Evolutionary conservation across 192 early-diverging fungal species (phyloP).

Genomic region (Rhizophagus prolifer): DNA sequence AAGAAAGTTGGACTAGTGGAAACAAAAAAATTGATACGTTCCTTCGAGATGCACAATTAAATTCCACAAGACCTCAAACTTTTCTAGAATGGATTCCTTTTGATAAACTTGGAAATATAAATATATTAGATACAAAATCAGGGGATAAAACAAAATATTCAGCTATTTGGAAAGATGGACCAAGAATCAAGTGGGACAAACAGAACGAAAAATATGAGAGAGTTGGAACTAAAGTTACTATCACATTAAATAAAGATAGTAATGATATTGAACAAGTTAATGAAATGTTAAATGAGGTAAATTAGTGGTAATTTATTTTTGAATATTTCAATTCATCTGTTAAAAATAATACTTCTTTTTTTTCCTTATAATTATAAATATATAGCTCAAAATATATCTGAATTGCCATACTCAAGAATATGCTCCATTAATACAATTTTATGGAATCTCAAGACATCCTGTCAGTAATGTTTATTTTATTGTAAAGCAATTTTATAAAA

Average conservation of each 20-base stretch:
- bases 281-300: background rate
- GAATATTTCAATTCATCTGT: too few relatives aligned
- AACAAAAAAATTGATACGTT: background rate
- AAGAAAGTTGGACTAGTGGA: background rate
- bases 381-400: too few relatives aligned
- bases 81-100: slow-evolving; percentile 4
- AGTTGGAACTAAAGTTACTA: background rate
- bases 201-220: background rate
- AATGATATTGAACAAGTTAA: background rate
- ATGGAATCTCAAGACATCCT: background rate
- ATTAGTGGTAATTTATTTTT: too few relatives aligned
- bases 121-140: background rate
- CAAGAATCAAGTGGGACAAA: background rate
- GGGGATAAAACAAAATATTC: background rate
- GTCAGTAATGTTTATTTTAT: background rate
- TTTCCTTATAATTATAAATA: too few relatives aligned
- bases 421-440: background rate
- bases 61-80: background rate
- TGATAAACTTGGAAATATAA: background rate
- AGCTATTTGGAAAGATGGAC: background rate
- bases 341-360: too few relatives aligned
- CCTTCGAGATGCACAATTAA: background rate
- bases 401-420: background rate
- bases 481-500: background rate
- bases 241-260: background rate